Conservation (phyloP, 352 stramenopile species). For the Globisporangium perplexum region DNA sequence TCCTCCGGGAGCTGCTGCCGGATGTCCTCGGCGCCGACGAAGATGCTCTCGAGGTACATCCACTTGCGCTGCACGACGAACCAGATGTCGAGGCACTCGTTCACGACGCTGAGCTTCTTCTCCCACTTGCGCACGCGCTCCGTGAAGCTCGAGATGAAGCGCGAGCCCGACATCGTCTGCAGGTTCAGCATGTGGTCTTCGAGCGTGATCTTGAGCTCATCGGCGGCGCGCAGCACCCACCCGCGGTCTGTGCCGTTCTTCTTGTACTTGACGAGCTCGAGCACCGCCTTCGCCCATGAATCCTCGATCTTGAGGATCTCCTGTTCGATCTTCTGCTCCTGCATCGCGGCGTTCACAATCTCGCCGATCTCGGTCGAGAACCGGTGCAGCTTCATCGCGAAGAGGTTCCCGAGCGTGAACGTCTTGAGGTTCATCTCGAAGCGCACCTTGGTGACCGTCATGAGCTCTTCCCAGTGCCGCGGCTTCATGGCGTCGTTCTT, state of each 20-base stretch:
- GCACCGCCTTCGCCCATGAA: constrained; percentile 80
- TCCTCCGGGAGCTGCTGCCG: constrained; percentile 91
- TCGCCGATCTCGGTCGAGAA: constrained; percentile 89
- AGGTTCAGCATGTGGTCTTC: constrained; percentile 89
- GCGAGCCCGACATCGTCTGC: constrained; percentile 88
- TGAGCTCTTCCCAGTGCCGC: constrained; percentile 88
- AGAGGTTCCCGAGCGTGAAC: constrained; percentile 90
- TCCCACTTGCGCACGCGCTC: constrained; percentile 91
- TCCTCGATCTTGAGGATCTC: constrained; percentile 91
- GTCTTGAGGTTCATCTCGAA: constrained; percentile 93
- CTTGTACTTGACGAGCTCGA: constrained; percentile 92
- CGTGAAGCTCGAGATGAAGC: constrained; percentile 88
- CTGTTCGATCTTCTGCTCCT: constrained; percentile 94
- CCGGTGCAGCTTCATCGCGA: constrained; percentile 90
- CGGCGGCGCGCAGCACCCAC: constrained; percentile 75
- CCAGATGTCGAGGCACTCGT: constrained; percentile 91
- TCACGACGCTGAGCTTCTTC: constrained; percentile 85
- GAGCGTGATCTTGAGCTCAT: constrained; percentile 78
- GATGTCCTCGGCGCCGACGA: constrained; percentile 92
- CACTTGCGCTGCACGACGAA: constrained; percentile 93
- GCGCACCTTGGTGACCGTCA: constrained; percentile 84
- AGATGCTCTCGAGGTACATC: constrained; percentile 96
- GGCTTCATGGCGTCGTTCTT: constrained; percentile 94
- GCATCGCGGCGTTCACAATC: constrained; percentile 91
- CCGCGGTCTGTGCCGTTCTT: constrained; percentile 87